Evolutionary conservation across 306 rosid genomes (phyloP), one percentile per base, ranked within the genome.

Genomic region (Pachyrhizus erosus): DNA sequence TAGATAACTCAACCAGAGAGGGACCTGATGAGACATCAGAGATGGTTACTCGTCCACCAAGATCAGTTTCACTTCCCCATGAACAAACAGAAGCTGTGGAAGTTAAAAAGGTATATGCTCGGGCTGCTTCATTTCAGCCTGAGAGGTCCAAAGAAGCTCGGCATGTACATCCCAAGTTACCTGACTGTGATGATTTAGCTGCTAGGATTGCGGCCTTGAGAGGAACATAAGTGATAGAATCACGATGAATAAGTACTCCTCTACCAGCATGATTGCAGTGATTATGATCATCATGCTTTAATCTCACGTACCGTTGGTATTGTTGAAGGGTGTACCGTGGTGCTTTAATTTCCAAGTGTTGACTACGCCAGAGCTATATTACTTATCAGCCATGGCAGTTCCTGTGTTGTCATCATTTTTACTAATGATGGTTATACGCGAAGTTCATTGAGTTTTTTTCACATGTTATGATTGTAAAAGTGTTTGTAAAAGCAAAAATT

Each of bases 121-220:
- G 99, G 17, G 98, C 94, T n/a, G 89, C 94, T 78, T 87, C 99
- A 60, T 88, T 93, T 78, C 98, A 96, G 88, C 88, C 90, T 11
- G 91, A 91, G 80, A 57, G 90, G 67, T 88, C 91, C 68, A 84
- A 54, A 0, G 89, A 80, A 77, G 94, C 98, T 70, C 82, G 84
- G 67, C 98, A 93, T 11, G 99, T 96, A 78, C 99, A 96, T 83
- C 99, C 99, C n/a, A 96, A 96, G 57, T 81, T 96, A 75, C 99
- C 98, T 0, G 92, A 93, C 84, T 96, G 86, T 77, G 99, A 93
- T 70, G 97, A 92, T 87, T 83, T 96, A 86, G 92, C 96, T 70
- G 93, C 93, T 49, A 88, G 87, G 75, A 87, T 96, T 89, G 98
- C 97, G 2, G 94, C 98, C 49, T 73, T 96, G 84, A 93, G 90